A percentile compares a stretch with the other conserved stretches of the same genome.
These are phyloP conservation scores for Magnusiomyces starmeri DNA, from an alignment of 1,139 yeast genomes.

Conservation along the genomic window DNA sequence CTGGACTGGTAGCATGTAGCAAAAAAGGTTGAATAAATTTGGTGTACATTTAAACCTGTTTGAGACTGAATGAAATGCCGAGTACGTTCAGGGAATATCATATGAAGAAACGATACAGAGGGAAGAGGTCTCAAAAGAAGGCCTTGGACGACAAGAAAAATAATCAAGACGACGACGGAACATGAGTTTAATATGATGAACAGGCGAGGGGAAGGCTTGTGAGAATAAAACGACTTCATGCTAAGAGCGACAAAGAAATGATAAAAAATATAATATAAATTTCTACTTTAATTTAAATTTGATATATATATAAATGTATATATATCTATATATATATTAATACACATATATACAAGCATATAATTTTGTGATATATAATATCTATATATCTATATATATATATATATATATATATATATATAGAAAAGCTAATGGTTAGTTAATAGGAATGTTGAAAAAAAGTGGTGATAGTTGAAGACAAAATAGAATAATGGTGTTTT, in stretches of 20 bases:
- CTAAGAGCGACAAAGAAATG: too few relatives aligned
- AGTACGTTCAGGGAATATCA: conserved; percentile 1
- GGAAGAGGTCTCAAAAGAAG: background rate
- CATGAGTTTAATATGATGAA: conserved; percentile 2
- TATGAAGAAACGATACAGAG: background rate
- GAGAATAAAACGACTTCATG: too few relatives aligned
- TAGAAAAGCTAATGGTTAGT: too few relatives aligned
- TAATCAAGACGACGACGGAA: background rate
- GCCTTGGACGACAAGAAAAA: conserved; percentile 1
- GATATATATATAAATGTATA: background rate
- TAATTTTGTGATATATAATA: background rate
- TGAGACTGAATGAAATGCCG: conserved; percentile 1
- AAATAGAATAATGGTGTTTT: too few relatives aligned
- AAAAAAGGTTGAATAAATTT: conserved; percentile 1
- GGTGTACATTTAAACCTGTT: background rate
- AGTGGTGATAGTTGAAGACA: too few relatives aligned
- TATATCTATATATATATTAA: too few relatives aligned
- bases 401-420: background rate
- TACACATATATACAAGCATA: background rate
- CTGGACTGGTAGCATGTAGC: conserved; percentile 1
- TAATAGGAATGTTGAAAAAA: too few relatives aligned
- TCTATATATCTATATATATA: background rate
- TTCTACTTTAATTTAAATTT: background rate
- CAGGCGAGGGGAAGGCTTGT: conserved; percentile 1
- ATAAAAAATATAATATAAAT: background rate